Conservation (phyloP, 1,284 basidiomycete species). For the Stereum hirsutum region DNA sequence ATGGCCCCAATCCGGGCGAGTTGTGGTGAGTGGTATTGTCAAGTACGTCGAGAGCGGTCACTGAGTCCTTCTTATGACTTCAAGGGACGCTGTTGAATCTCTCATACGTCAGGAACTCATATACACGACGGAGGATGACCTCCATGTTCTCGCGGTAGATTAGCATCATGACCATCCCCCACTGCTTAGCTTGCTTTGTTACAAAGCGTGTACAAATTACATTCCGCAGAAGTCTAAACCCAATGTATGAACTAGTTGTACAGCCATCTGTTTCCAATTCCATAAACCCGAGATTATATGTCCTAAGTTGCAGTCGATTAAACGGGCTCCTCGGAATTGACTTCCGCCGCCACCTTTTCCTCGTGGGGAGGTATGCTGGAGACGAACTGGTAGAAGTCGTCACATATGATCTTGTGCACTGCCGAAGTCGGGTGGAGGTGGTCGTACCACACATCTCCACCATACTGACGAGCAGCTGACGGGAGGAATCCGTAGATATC, state of each 20-base stretch:
- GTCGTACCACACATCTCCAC: slow-evolving; percentile 37
- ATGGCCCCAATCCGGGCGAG: slow-evolving; percentile 25
- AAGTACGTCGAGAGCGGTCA: not conserved
- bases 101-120: slow-evolving; percentile 6
- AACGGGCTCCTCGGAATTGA: too few species aligned
- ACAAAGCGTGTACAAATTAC: too few species aligned
- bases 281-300: too few species aligned
- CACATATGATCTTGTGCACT: slow-evolving; percentile 34
- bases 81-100: slow-evolving; percentile 1
- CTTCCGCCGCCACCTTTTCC: too few species aligned
- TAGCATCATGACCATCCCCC: too few species aligned
- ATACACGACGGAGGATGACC: not conserved
- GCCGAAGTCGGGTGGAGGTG: slow-evolving; percentile 35
- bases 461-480: slow-evolving; percentile 20
- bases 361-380: too few species aligned
- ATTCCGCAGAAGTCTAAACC: too few species aligned
- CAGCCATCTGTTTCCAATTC: too few species aligned
- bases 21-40: slow-evolving; percentile 32
- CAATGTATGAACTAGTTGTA: too few species aligned
- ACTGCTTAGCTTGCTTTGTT: too few species aligned
- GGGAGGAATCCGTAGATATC: slow-evolving; percentile 26
- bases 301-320: too few species aligned
- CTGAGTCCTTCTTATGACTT: not conserved
- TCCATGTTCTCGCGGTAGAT: not conserved
- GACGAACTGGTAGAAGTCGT: too few species aligned